Conservation (phyloP, 2,329 filamentous ascomycete species). For the Fulvia fulva region DNA sequence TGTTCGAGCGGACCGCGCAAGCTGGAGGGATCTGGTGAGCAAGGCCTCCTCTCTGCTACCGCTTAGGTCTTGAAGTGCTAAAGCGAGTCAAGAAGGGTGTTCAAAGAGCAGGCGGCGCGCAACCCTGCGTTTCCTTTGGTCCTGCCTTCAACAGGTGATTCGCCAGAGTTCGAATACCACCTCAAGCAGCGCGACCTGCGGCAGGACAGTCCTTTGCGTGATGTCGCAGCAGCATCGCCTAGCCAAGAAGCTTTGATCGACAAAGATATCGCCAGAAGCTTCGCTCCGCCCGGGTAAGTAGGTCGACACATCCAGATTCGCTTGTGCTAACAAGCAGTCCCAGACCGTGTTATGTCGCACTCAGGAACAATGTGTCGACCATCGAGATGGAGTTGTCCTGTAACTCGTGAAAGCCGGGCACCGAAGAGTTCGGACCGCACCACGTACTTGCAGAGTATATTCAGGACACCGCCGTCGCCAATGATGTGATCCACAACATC, state of each 20-base stretch:
- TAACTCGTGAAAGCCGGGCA: constrained; percentile 56
- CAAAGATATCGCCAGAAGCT: constrained; percentile 14
- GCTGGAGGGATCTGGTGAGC: constrained; percentile 56
- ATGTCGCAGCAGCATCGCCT: not conserved
- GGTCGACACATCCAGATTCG: not conserved
- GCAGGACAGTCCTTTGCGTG: constrained; percentile 18
- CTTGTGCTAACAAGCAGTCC: not conserved
- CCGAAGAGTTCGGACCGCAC: constrained; percentile 57
- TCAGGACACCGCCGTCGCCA: constrained; percentile 51
- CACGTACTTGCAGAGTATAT: constrained; percentile 57
- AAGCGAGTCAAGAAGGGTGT: constrained; percentile 39
- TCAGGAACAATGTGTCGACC: constrained; percentile 54
- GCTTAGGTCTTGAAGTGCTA: not conserved
- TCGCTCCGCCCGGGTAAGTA: constrained; percentile 49
- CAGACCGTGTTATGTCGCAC: constrained; percentile 51
- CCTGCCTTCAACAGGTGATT: constrained; percentile 36
- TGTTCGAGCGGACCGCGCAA: constrained; percentile 52
- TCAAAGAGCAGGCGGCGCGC: constrained; percentile 46
- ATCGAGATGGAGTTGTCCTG: constrained; percentile 48
- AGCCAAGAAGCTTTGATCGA: not conserved
- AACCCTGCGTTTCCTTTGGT: constrained; percentile 47
- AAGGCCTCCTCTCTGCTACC: not conserved
- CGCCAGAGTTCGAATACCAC: constrained; percentile 21
- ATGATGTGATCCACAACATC: constrained; percentile 50
- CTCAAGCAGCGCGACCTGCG: not conserved